phyloP scores from a whole-genome alignment of 2,329 filamentous ascomycete species.

The Curvularia hawaiiensis region DNA sequence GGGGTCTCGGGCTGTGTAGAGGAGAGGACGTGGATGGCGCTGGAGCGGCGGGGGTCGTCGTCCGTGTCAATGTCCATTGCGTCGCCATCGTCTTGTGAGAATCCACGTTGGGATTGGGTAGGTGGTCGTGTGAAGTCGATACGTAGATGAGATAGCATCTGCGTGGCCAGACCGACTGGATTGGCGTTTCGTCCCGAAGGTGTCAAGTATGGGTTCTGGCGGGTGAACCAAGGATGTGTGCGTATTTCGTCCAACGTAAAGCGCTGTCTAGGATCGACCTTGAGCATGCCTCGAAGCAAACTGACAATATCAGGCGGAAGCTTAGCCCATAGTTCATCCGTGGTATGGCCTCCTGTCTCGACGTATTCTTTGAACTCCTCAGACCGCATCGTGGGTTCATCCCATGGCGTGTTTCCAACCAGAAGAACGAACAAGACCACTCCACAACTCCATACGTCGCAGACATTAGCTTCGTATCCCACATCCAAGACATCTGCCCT shows the following conservation, averaged over 20 bases:
- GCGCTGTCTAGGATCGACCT: slow-evolving; percentile 71
- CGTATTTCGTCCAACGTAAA: slow-evolving; percentile 88
- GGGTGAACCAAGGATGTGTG: slow-evolving; percentile 93
- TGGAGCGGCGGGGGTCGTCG: slow-evolving; percentile 40
- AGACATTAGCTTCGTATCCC: slow-evolving; percentile 77
- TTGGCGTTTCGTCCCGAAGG: slow-evolving; percentile 76
- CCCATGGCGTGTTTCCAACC: slow-evolving; percentile 97
- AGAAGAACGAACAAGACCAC: slow-evolving; percentile 97
- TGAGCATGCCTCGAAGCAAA: slow-evolving; percentile 91
- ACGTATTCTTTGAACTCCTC: slow-evolving; percentile 93
- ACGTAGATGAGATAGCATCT: slow-evolving; percentile 88
- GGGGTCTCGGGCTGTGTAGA: slow-evolving; percentile 87
- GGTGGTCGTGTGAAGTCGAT: slow-evolving; percentile 83
- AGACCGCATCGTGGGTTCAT: slow-evolving; percentile 82
- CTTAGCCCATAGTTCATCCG: slow-evolving; percentile 83
- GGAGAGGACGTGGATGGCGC: slow-evolving; percentile 60
- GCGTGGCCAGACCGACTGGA: slow-evolving; percentile 83
- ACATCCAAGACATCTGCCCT: slow-evolving; percentile 56
- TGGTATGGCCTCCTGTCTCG: slow-evolving; percentile 76
- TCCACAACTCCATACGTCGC: slow-evolving; percentile 96
- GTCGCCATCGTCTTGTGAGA: slow-evolving; percentile 52
- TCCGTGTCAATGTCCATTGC: slow-evolving; percentile 70
- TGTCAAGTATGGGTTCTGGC: slow-evolving; percentile 76
- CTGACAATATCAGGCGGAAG: slow-evolving; percentile 77
- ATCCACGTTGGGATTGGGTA: slow-evolving; percentile 54